phyloP scores from a whole-genome alignment of 805 yeast genomes.

The Yamadazyma ubonensis region DNA sequence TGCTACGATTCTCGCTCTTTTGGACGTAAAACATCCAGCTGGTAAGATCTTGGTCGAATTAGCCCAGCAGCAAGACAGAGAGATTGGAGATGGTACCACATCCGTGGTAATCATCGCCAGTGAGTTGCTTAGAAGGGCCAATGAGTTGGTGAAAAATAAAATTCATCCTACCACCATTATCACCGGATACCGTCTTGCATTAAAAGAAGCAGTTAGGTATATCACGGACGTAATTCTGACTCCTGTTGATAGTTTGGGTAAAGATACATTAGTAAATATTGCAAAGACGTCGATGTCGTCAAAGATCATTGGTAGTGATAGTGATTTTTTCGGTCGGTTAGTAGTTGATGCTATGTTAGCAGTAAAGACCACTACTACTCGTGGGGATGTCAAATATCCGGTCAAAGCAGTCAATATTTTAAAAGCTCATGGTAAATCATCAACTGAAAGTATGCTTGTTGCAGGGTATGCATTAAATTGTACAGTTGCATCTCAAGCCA shows the following conservation, averaged over 20 bases:
- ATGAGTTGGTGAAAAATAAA: constrained; percentile 87
- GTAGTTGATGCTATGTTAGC: constrained; percentile 96
- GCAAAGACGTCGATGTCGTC: constrained; percentile 98
- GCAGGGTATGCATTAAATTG: constrained; percentile 96
- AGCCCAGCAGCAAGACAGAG: constrained; percentile 98
- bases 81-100: constrained; percentile 98
- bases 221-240: constrained; percentile 81
- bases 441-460: constrained; percentile 80
- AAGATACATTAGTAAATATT: constrained; percentile 81
- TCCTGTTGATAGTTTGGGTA: constrained; percentile 76
- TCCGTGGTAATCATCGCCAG: constrained; percentile 95
- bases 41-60: constrained; percentile 95
- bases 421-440: constrained; percentile 95
- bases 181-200: constrained; percentile 91
- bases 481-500: constrained; percentile 96
- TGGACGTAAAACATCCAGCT: constrained; percentile 98
- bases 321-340: constrained; percentile 83
- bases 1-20: constrained; percentile 85
- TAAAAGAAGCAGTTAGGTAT: constrained; percentile 85
- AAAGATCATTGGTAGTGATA: constrained; percentile 91
- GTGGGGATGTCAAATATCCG: constrained; percentile 90
- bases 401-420: constrained; percentile 94
- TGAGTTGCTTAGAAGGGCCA: constrained; percentile 88
- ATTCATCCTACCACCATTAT: constrained; percentile 98
- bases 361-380: constrained; percentile 82